phyloP scores from a whole-genome alignment of 495 filamentous ascomycete species.

The Stereocaulon alpinum region DNA sequence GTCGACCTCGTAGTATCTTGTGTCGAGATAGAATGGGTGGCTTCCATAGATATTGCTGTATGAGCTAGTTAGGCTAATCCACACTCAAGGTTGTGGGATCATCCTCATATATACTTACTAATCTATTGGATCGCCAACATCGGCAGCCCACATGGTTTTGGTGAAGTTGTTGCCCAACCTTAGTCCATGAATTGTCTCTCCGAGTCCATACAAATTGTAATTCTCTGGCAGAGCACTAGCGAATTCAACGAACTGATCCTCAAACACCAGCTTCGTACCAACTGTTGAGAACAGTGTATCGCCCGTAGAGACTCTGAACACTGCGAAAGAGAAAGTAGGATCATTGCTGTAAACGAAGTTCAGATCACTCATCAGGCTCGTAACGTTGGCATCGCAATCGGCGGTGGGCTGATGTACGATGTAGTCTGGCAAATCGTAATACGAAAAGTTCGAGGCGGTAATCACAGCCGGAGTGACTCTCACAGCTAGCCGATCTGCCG shows the following conservation, averaged over 20 bases:
- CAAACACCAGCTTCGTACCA: slow-evolving; percentile 48
- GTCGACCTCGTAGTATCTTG: slow-evolving; percentile 51
- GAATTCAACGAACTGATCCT: slow-evolving; percentile 58
- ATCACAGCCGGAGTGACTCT: slow-evolving; percentile 51
- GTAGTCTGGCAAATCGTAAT: slow-evolving; percentile 55
- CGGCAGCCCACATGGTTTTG: slow-evolving; percentile 61
- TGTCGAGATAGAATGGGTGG: slow-evolving; percentile 55
- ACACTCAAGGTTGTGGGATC: neutral
- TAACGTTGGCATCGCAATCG: slow-evolving; percentile 30
- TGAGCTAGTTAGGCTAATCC: neutral
- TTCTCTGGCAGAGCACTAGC: slow-evolving; percentile 43
- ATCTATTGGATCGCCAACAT: slow-evolving; percentile 54
- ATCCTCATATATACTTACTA: slow-evolving; percentile 21
- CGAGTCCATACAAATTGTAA: slow-evolving; percentile 56
- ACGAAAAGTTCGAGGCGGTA: slow-evolving; percentile 52
- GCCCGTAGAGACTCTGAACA: slow-evolving; percentile 44
- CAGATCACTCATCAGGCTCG: slow-evolving; percentile 37
- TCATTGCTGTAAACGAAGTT: slow-evolving; percentile 49
- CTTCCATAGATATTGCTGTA: slow-evolving; percentile 48
- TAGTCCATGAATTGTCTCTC: slow-evolving; percentile 50
- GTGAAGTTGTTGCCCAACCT: slow-evolving; percentile 48
- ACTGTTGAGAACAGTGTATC: slow-evolving; percentile 49
- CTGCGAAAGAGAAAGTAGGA: slow-evolving; percentile 49
- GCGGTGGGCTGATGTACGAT: slow-evolving; percentile 49
- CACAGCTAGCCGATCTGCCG: slow-evolving; percentile 42